Evolutionary conservation across 257 asterid species (phyloP).

Genomic region (Henckelia pumila): DNA sequence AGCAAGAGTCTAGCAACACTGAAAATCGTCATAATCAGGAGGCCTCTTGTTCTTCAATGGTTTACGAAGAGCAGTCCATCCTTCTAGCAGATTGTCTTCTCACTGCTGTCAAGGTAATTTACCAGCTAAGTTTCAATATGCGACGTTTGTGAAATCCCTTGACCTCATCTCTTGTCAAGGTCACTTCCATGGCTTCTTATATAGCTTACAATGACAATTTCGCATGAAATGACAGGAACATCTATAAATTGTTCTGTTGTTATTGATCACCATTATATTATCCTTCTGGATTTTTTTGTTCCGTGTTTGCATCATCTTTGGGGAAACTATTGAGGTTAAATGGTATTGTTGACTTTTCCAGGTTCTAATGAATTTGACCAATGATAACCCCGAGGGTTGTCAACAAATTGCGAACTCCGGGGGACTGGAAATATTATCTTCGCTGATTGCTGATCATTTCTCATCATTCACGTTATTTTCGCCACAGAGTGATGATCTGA

Average conservation of each 20-base stretch:
- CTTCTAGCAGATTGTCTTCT: constrained; percentile 78
- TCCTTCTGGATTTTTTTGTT: constrained; percentile 5
- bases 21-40: constrained; percentile 35
- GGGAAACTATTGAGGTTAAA: constrained; percentile 9
- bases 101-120: constrained; percentile 63
- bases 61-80: constrained; percentile 40
- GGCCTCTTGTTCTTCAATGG: constrained; percentile 49
- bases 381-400: constrained; percentile 73
- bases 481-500: constrained; percentile 24
- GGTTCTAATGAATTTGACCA: constrained; percentile 80
- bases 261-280: neutral
- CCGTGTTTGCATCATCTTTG: neutral
- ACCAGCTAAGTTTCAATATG: constrained; percentile 19
- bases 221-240: neutral
- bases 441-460: constrained; percentile 61
- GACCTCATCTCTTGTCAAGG: neutral
- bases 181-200: constrained; percentile 1
- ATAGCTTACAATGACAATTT: neutral
- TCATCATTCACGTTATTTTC: constrained; percentile 43
- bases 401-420: constrained; percentile 66
- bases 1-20: constrained; percentile 42
- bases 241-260: neutral
- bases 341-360: constrained; percentile 32
- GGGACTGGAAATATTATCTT: constrained; percentile 66
- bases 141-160: constrained; percentile 13